Evolutionary conservation across 2,329 filamentous ascomycete species (phyloP).

Genomic region (Monosporascus sp.): DNA sequence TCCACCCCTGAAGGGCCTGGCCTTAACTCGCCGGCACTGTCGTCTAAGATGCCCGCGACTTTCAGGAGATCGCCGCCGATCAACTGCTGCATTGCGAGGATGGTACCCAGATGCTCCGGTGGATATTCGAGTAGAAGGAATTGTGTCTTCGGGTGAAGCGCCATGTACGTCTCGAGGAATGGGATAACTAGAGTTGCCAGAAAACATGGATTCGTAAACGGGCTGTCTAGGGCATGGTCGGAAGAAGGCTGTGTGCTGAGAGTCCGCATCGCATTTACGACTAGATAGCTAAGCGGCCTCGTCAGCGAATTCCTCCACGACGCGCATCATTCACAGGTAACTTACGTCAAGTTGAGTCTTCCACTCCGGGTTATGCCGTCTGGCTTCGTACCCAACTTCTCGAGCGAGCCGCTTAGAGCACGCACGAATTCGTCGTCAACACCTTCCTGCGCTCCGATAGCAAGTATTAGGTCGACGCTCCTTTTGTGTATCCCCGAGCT

Average conservation of each 20-base stretch:
- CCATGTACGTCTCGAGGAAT: constrained; percentile 55
- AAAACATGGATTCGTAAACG: constrained; percentile 46
- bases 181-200: constrained; percentile 55
- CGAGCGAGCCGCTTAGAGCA: constrained; percentile 45
- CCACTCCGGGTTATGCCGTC: constrained; percentile 47
- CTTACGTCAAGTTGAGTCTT: constrained; percentile 53
- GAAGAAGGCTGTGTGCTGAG: constrained; percentile 46
- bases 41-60: constrained; percentile 50
- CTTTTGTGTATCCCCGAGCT: constrained; percentile 27
- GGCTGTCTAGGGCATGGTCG: constrained; percentile 47
- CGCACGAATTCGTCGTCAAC: constrained; percentile 46
- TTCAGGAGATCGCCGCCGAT: constrained; percentile 52
- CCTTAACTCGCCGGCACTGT: constrained; percentile 30
- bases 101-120: constrained; percentile 48
- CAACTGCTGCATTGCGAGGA: constrained; percentile 52
- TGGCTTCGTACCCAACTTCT: constrained; percentile 47
- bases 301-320: constrained; percentile 1
- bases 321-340: not conserved
- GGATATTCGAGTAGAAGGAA: constrained; percentile 57
- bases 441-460: constrained; percentile 51
- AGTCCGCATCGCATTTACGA: constrained; percentile 55
- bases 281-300: constrained; percentile 43
- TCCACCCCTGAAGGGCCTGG: constrained; percentile 2
- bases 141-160: constrained; percentile 44
- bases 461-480: constrained; percentile 53